Percentiles rank a stretch among this genome's conserved stretches.
Conservation (phyloP, 441 rosid species). For the Pelargonium myrrhifolium region DNA sequence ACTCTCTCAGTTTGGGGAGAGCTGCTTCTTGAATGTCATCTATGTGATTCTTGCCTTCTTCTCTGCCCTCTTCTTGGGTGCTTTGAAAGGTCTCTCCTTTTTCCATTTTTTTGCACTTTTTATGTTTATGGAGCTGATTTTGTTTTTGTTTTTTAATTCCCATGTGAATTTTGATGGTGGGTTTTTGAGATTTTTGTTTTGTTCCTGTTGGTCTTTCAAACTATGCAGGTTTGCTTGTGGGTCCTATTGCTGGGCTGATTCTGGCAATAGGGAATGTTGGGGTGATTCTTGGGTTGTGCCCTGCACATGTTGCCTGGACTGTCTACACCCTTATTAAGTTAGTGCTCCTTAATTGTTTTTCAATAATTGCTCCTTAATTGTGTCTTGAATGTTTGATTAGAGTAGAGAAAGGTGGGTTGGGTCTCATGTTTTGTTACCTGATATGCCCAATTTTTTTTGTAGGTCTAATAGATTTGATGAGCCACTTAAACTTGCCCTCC, state of each 20-base stretch:
- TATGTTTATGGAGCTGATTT: neutral
- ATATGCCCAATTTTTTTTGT: conserved; percentile 14
- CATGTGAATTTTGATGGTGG: conserved; percentile 9
- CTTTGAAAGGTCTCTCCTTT: conserved; percentile 51
- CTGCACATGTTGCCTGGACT: conserved; percentile 69
- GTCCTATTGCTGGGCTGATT: conserved; percentile 64
- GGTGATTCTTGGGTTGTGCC: conserved; percentile 61
- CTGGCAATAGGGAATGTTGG: conserved; percentile 58
- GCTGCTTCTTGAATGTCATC: conserved; percentile 31
- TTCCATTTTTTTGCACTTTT: too few species aligned
- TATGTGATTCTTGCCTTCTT: conserved; percentile 58
- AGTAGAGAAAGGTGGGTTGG: neutral
- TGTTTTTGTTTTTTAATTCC: neutral
- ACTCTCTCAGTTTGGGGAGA: conserved; percentile 21
- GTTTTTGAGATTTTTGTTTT: conserved; percentile 11
- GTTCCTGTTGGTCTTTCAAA: neutral
- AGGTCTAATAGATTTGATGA: conserved; percentile 52
- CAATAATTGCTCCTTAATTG: neutral
- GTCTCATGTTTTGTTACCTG: neutral
- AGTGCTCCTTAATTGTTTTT: neutral
- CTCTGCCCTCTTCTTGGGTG: conserved; percentile 60
- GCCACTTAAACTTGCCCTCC: conserved; percentile 57
- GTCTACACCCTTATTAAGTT: conserved; percentile 53
- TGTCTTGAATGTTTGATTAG: neutral
- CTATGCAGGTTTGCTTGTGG: conserved; percentile 53